phyloP scores from a whole-genome alignment of 2,329 filamentous ascomycete genomes.

The Calonectria naviculata region DNA sequence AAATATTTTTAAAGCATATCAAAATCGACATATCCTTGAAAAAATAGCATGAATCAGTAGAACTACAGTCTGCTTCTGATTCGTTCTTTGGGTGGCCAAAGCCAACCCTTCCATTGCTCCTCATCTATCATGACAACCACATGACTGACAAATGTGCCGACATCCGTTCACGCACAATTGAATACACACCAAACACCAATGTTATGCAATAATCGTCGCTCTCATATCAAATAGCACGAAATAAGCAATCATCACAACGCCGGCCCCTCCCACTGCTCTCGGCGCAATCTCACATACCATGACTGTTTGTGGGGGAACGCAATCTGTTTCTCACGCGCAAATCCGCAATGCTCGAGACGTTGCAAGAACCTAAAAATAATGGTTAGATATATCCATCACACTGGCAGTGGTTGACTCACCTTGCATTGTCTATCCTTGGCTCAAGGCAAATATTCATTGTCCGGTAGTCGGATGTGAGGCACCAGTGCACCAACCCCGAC shows the following conservation, averaged over 20 bases:
- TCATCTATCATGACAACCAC: slow-evolving; percentile 20
- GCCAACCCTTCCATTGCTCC: neutral
- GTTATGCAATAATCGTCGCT: neutral
- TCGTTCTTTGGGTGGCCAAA: neutral
- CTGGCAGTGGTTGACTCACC: slow-evolving; percentile 63
- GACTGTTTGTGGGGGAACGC: slow-evolving; percentile 93
- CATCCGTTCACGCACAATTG: neutral
- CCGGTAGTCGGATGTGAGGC: slow-evolving; percentile 79
- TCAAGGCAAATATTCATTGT: slow-evolving; percentile 89
- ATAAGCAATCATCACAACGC: slow-evolving; percentile 53
- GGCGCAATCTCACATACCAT: slow-evolving; percentile 82
- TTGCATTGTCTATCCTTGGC: slow-evolving; percentile 89
- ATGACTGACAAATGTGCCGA: neutral
- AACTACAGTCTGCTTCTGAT: slow-evolving; percentile 2
- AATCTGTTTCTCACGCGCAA: slow-evolving; percentile 87
- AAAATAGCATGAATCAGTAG: neutral
- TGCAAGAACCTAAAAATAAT: slow-evolving; percentile 47
- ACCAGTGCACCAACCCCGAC: slow-evolving; percentile 87
- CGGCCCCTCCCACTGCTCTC: slow-evolving; percentile 84
- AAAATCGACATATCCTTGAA: neutral
- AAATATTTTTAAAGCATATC: neutral
- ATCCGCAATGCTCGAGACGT: slow-evolving; percentile 81
- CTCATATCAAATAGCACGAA: neutral
- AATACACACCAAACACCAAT: neutral
- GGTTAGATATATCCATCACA: accelerated